Evolutionary conservation across 1,284 basidiomycete genomes (phyloP).

Genomic region (Abortiporus biennis): DNA sequence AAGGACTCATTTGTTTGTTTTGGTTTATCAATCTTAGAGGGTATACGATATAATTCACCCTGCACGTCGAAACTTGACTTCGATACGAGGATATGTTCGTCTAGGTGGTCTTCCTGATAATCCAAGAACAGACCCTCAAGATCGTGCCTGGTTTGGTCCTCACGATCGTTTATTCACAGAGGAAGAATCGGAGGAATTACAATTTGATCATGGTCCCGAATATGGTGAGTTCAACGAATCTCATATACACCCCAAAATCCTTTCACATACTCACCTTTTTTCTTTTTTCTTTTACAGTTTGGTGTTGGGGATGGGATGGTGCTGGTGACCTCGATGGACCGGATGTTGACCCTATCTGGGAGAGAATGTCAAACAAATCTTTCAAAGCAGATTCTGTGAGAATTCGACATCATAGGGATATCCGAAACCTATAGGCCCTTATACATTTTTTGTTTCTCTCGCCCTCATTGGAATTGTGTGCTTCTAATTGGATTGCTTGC

Average conservation of each 20-base stretch:
- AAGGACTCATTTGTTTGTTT: constrained; percentile 5
- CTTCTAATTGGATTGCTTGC: background rate
- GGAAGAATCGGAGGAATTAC: constrained; percentile 75
- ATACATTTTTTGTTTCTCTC: background rate
- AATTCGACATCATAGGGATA: constrained; percentile 70
- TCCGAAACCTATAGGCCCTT: constrained; percentile 13
- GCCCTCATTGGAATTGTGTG: background rate
- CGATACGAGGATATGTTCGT: constrained; percentile 88
- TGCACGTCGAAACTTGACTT: constrained; percentile 77
- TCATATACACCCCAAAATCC: background rate
- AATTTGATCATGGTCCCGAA: constrained; percentile 79
- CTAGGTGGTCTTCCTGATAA: constrained; percentile 91
- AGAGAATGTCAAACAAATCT: constrained; percentile 70
- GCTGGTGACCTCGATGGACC: constrained; percentile 93
- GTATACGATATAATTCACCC: constrained; percentile 95
- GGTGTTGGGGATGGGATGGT: constrained; percentile 99
- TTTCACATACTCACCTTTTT: background rate
- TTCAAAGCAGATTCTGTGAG: constrained; percentile 54
- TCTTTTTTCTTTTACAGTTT: constrained; percentile 47
- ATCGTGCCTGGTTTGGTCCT: constrained; percentile 91
- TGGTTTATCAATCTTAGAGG: constrained; percentile 42
- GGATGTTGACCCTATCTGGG: constrained; percentile 95
- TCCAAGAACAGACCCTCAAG: constrained; percentile 90
- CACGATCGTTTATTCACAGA: constrained; percentile 88
- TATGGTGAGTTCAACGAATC: constrained; percentile 54